Evolutionary conservation across 1,139 yeast genomes (phyloP), one percentile per base, ranked within the genome.

Genomic region (Nakaseomyces kungkrabaensis): DNA sequence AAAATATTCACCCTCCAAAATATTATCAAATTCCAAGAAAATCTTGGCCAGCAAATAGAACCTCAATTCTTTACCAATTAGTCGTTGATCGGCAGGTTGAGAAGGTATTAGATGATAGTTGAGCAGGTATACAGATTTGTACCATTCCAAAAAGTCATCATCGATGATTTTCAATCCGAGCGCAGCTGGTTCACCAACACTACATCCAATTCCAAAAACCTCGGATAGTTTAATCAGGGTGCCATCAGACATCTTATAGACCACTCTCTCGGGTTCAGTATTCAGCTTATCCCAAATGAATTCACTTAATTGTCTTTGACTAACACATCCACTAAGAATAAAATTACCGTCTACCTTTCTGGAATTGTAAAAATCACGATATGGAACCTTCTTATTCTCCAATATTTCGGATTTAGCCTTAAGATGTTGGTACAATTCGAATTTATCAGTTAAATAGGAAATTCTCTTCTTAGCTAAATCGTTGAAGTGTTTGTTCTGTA

Each of bases 281-380:
- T 61, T 80, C 67, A 84, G 75, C 70, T 92, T 92, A 63, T 88
- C 89, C 72, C 94, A 92, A 66, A 92, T 92, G 66, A 86, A 92
- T 58, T 97, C 83, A 59, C 94, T 74, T 60, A 94, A 73, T 69
- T 92, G 97, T 68, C 92, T 88, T 68, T 92, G 97, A 63, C 90
- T 89, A 94, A 92, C 87, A 66, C 96, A 89, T 3, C 98, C 98
- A 26, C 95, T 85, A 66, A 92, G 95, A 65, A 90, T 96, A 58
- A 90, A 90, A 71, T 92, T 97, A 4, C 97, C 88, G 65, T 92
- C 99, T 36, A 92, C 97, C 67, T 92, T 92, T 71, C 98, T 80
- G 44, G 89, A 96, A 63, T 92, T 92, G 71, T 92, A 92, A 63
- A 92, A 92, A 68, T 92, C 98, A 62, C 98, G 79, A 65, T 92